phyloP scores from a whole-genome alignment of 2,329 filamentous ascomycete genomes.

The Penicillium sp. region DNA sequence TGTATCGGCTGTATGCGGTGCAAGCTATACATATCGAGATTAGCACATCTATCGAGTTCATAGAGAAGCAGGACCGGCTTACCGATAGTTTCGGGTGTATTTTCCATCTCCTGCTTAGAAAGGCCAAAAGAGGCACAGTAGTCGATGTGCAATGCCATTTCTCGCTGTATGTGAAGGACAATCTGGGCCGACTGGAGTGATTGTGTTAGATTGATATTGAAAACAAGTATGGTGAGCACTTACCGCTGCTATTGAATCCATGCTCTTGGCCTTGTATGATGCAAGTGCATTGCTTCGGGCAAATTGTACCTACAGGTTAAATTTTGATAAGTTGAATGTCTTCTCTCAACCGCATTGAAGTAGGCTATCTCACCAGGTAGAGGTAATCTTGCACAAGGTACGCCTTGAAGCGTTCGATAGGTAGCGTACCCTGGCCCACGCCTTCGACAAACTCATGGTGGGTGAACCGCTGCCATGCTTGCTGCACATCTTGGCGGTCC shows the following conservation, averaged over 20 bases:
- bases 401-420: slow-evolving; percentile 74
- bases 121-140: slow-evolving; percentile 84
- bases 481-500: slow-evolving; percentile 69
- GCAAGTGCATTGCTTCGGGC: slow-evolving; percentile 81
- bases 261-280: slow-evolving; percentile 76
- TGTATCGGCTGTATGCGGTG: slow-evolving; percentile 79
- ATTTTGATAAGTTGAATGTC: slow-evolving; percentile 6
- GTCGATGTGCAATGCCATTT: slow-evolving; percentile 76
- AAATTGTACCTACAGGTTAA: slow-evolving; percentile 68
- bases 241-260: slow-evolving; percentile 71
- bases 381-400: slow-evolving; percentile 93
- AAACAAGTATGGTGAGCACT: slow-evolving; percentile 24
- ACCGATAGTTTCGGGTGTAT: slow-evolving; percentile 73
- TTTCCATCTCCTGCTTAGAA: slow-evolving; percentile 68
- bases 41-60: neutral
- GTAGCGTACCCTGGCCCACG: slow-evolving; percentile 73
- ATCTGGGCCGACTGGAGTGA: slow-evolving; percentile 62
- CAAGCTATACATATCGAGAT: slow-evolving; percentile 54
- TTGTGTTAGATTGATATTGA: neutral
- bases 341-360: neutral
- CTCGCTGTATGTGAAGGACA: slow-evolving; percentile 72
- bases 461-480: slow-evolving; percentile 72
- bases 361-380: slow-evolving; percentile 63
- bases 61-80: slow-evolving; percentile 16
- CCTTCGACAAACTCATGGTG: slow-evolving; percentile 79